Evolutionary conservation across 257 asterid species (phyloP).

Genomic region (Solanum tarapatanum): DNA sequence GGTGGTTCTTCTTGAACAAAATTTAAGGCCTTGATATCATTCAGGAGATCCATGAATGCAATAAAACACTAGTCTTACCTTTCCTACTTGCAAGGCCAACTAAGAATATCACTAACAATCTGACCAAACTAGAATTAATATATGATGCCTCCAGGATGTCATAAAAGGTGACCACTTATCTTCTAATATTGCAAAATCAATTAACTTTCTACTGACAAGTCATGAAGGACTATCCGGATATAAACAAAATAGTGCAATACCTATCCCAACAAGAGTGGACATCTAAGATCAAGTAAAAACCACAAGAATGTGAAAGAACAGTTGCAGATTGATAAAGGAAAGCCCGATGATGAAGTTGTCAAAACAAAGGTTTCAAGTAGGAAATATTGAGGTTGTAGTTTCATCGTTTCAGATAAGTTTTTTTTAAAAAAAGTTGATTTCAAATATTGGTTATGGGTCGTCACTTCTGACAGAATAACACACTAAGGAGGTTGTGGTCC

Average conservation of each 20-base stretch:
- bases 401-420: neutral
- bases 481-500: constrained; percentile 1
- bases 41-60: neutral
- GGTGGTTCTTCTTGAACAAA: neutral
- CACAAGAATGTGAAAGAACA: neutral
- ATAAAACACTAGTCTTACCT: neutral
- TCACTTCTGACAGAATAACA: neutral
- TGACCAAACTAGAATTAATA: neutral
- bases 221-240: neutral
- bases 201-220: neutral
- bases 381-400: neutral
- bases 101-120: neutral
- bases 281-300: neutral
- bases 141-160: neutral
- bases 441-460: neutral
- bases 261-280: neutral
- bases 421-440: neutral
- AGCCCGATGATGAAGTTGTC: neutral
- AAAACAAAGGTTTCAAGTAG: neutral
- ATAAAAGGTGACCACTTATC: neutral
- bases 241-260: neutral
- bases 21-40: neutral
- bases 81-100: neutral
- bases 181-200: neutral
- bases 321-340: neutral